Conservation (phyloP, 345 rosid genomes). For the Sisymbrium altissimum region DNA sequence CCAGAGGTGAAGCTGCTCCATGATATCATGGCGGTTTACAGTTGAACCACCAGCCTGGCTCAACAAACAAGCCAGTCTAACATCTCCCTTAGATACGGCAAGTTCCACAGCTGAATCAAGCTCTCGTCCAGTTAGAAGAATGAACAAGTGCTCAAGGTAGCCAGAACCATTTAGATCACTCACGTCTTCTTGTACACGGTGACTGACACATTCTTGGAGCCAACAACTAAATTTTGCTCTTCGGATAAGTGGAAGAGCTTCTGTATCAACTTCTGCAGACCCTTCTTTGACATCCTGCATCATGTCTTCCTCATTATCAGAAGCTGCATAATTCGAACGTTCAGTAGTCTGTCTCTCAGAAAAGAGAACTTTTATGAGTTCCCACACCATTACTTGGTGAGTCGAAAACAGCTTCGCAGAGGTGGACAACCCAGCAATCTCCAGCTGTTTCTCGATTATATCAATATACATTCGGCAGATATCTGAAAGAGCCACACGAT, state of each 20-base stretch:
- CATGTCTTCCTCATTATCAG: constrained; percentile 86
- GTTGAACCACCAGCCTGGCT: constrained; percentile 95
- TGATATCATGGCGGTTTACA: constrained; percentile 65
- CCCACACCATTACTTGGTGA: constrained; percentile 97
- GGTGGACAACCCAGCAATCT: constrained; percentile 64
- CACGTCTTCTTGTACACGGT: constrained; percentile 84
- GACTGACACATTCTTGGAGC: constrained; percentile 90
- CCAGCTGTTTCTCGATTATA: constrained; percentile 77
- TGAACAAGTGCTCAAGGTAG: constrained; percentile 76
- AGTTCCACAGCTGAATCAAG: constrained; percentile 81
- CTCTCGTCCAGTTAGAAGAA: constrained; percentile 86
- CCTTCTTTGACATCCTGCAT: constrained; percentile 80
- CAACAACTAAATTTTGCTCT: constrained; percentile 95
- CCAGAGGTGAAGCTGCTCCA: constrained; percentile 81
- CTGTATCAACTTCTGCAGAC: constrained; percentile 58
- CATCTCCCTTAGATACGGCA: constrained; percentile 90
- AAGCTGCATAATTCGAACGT: constrained; percentile 50
- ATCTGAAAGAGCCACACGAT: constrained; percentile 62
- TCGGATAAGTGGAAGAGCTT: constrained; percentile 80
- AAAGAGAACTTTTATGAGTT: constrained; percentile 87
- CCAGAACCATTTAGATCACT: constrained; percentile 67
- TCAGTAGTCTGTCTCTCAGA: constrained; percentile 64
- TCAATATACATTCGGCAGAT: constrained; percentile 77
- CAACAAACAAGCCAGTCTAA: constrained; percentile 87
- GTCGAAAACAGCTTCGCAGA: constrained; percentile 68